phyloP scores from a whole-genome alignment of 225 moss, liverwort and hornwort species.

The Straminergon stramineum region DNA sequence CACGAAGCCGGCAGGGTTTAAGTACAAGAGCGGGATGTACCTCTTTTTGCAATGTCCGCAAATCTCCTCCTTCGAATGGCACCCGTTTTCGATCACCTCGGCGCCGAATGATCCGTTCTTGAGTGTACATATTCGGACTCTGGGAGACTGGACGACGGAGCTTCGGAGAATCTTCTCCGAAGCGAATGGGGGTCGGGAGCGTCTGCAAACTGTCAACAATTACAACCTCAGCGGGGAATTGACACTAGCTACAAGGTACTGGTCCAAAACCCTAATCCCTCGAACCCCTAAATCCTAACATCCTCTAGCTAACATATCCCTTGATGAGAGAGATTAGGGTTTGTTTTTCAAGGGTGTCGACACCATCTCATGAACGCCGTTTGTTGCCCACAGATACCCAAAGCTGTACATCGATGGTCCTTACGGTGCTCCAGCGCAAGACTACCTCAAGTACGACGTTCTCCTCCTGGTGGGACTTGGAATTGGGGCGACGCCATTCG shows the following conservation, averaged over 20 bases:
- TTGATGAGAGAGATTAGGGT: neutral
- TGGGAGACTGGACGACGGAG: conserved; percentile 91
- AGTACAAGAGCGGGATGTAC: conserved; percentile 99
- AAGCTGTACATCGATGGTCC: conserved; percentile 85
- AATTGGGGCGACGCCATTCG: conserved; percentile 95
- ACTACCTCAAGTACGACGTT: conserved; percentile 86
- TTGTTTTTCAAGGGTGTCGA: neutral
- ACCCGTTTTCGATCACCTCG: conserved; percentile 97
- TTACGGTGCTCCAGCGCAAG: conserved; percentile 93
- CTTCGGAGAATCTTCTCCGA: conserved; percentile 55
- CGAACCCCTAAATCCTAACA: neutral
- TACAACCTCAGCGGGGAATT: conserved; percentile 83
- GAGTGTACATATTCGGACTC: conserved; percentile 90
- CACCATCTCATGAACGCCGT: neutral
- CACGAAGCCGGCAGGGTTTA: conserved; percentile 72
- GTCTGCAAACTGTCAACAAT: conserved; percentile 65
- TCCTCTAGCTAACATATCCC: no score
- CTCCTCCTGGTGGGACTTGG: conserved; percentile 91
- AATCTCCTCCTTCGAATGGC: conserved; percentile 95
- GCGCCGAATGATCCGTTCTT: conserved; percentile 85
- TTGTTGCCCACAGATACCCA: conserved; percentile 49
- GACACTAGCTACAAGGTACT: conserved; percentile 60
- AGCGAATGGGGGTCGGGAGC: conserved; percentile 65
- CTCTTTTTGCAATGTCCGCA: conserved; percentile 83
- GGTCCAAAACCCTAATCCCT: neutral